Conservation (phyloP, 2,329 filamentous ascomycete species). For the Zalaria sp. region DNA sequence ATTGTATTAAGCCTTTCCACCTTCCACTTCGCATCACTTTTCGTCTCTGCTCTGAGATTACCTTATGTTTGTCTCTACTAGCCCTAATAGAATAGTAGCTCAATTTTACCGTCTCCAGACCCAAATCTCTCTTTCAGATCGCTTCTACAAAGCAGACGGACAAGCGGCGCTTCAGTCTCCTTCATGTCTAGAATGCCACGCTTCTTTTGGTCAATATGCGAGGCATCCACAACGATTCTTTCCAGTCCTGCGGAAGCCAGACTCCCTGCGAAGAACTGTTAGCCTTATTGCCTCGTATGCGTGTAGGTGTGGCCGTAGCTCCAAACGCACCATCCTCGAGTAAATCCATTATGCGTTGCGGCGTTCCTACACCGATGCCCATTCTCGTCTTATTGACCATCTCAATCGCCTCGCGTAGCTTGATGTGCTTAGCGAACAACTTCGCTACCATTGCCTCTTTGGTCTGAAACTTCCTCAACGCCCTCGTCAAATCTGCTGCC, state of each 20-base stretch:
- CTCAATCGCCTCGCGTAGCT: slow-evolving; percentile 71
- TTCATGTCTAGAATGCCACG: slow-evolving; percentile 89
- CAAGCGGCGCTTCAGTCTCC: slow-evolving; percentile 71
- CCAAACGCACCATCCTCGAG: slow-evolving; percentile 55
- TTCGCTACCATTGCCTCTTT: slow-evolving; percentile 73
- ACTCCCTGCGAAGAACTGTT: slow-evolving; percentile 35
- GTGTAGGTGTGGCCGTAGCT: not conserved
- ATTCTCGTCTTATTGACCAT: slow-evolving; percentile 56
- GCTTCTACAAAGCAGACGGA: slow-evolving; percentile 55
- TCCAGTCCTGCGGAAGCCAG: slow-evolving; percentile 58
- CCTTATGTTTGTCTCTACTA: not conserved
- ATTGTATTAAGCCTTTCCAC: too few species aligned
- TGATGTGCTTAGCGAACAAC: slow-evolving; percentile 97
- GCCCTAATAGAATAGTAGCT: slow-evolving; percentile 51
- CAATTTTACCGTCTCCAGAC: slow-evolving; percentile 34
- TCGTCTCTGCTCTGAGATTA: not conserved
- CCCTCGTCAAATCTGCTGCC: slow-evolving; percentile 70
- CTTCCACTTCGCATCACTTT: not conserved
- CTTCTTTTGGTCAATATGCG: slow-evolving; percentile 90
- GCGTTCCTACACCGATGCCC: slow-evolving; percentile 83
- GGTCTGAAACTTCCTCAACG: slow-evolving; percentile 62
- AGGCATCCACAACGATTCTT: slow-evolving; percentile 77
- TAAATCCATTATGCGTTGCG: slow-evolving; percentile 66
- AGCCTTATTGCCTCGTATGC: slow-evolving; percentile 5
- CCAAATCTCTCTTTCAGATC: slow-evolving; percentile 60